Evolutionary conservation across 257 asterid genomes (phyloP), one percentile per base, ranked within the genome.

Genomic region (Echites panduratus): DNA sequence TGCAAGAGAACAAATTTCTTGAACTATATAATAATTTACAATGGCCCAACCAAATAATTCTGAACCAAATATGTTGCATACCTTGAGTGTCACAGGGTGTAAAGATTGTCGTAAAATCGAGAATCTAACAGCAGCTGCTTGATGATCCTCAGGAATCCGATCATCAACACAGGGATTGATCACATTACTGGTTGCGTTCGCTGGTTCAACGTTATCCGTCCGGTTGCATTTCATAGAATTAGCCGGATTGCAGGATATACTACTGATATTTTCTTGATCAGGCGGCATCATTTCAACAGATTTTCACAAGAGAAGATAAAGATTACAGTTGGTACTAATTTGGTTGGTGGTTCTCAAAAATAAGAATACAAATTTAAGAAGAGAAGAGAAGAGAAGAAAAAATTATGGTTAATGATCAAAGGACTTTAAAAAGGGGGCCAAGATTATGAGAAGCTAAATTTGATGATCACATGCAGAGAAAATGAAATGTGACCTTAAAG

Each of bases 51-150:
- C 38, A 32, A 32, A 32, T 32, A 1, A 32, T 32, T 32, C 3
- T 32, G 38, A 32, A 32, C 38, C 38, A 32, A 48, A 48, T 7
- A 11, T 58, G 3, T 16, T 7, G 7, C 70, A 1, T 79, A 90
- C 97, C 96, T 79, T 81, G 22, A 91, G 88, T 19, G 93, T 87
- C 35, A 88, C 56, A 8, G 95, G 96, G 29, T 71, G 80, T 32
- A 85, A 24, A 4, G 89, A 82, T 71, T 82, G 85, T 7, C 87
- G 89, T 45, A 89, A 74, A 73, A 87, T 70, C 0, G 92, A 88
- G 40, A 73, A 81, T 12, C 78, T 77, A 67, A 65, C 77, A 0
- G 74, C 70, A 29, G 76, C 26, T 24, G 73, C 61, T 7, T 74
- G 85, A 17, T 81, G 71, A 22, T 74, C 70, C 9, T 83, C 75